Conservation (phyloP, 1,139 yeast genomes). For the Schwanniomyces etchellsii region DNA sequence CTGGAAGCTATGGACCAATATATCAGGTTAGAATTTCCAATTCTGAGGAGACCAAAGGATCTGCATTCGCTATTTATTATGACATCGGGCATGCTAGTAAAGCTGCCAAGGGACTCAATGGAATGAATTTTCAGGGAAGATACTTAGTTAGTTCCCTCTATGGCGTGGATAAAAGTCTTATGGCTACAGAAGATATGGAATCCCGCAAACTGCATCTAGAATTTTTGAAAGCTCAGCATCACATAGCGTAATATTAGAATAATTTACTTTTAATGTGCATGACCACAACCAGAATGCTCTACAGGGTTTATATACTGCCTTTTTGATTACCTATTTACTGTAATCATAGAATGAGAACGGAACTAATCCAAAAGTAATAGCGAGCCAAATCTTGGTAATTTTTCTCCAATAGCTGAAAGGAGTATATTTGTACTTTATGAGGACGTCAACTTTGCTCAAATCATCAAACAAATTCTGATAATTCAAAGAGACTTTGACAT, state of each 20-base stretch:
- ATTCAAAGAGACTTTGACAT: conserved; percentile 64
- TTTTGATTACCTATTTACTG: no score
- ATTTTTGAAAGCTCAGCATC: conserved; percentile 15
- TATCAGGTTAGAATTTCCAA: conserved; percentile 51
- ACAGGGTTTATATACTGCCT: no score
- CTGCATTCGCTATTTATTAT: conserved; percentile 54
- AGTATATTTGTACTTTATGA: conserved; percentile 60
- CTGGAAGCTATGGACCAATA: conserved; percentile 54
- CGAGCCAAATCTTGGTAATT: conserved; percentile 50
- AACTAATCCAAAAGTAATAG: background rate
- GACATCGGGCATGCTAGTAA: conserved; percentile 41
- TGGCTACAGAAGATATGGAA: conserved; percentile 16
- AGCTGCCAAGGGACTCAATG: conserved; percentile 52
- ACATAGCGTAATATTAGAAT: no score
- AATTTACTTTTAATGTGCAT: no score
- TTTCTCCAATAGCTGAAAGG: conserved; percentile 50
- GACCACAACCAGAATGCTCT: no score
- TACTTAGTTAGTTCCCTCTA: conserved; percentile 50
- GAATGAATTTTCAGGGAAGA: conserved; percentile 56
- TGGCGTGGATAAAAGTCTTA: conserved; percentile 32
- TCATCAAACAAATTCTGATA: conserved; percentile 69
- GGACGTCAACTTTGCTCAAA: conserved; percentile 50
- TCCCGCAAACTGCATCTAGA: conserved; percentile 14
- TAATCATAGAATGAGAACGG: no score
- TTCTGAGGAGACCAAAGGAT: conserved; percentile 32